Base-by-base conservation (phyloP, 768 basidiomycete genomes). In the Mycena capillaripes region DNA sequence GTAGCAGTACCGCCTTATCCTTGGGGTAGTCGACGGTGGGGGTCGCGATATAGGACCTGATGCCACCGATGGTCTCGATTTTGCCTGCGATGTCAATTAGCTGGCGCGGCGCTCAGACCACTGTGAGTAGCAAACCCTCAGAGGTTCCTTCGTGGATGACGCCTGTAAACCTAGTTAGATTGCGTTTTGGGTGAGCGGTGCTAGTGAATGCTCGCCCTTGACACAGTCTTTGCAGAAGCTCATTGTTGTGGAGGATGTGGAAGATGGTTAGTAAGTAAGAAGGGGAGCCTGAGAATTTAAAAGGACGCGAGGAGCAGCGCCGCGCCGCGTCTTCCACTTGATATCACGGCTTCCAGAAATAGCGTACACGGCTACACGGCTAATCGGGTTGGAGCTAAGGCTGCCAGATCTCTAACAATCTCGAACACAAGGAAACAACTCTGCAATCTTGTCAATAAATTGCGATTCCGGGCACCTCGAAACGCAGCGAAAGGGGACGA, bases 171-270 rank as follows among this genome's bases (percentile, higher is more conserved):
- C 60, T 50, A 10, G 44, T 58, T 32, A 58, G 44, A 30, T 2
- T 10, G 42, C 66, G 3, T 48, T n/a, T n/a, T n/a, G n/a, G n/a
- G 38, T 14, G 9, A 32, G 10, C 29, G 34, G 25, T 30, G 40
- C 42, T n/a, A 30, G 21, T 32, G 30, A 36, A 32, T 46, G 64
- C 81, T 46, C 63, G 89, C 91, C 90, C 78, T 83, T 83, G 65
- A 91, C 70, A 68, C 91, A 92, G 75, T 92, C 78, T 69, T 84
- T 81, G 81, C 90, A 90, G 69, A 89, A 81, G 79, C 86, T 86
- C 89, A 90, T 89, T 16, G 44, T 64, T 21, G 42, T 34, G 19
- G n/a, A n/a, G n/a, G n/a, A n/a, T n/a, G n/a, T n/a, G n/a, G n/a
- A n/a, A n/a, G n/a, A n/a, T n/a, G n/a, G n/a, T n/a, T n/a, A n/a